These are phyloP conservation scores for Ensete ventricosum DNA, from an alignment of 176 grass and related monocot species.

Conservation along the genomic window DNA sequence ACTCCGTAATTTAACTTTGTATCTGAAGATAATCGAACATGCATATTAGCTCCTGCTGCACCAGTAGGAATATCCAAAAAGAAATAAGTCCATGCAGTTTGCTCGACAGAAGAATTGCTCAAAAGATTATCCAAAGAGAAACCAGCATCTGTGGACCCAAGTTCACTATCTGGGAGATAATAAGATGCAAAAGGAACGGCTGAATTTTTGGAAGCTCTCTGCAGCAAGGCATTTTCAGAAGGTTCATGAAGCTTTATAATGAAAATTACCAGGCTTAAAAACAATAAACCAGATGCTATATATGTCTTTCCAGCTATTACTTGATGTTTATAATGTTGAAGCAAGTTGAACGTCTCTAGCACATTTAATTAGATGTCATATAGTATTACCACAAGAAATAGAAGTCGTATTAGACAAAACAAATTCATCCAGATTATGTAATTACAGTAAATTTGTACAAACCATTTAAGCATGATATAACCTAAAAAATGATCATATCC, in stretches of 20 bases:
- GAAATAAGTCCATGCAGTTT: slow-evolving; percentile 82
- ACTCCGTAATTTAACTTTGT: slow-evolving; percentile 66
- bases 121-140: slow-evolving; percentile 69
- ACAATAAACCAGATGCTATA: background rate
- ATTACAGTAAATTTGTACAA: background rate
- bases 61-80: slow-evolving; percentile 74
- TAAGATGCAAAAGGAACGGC: slow-evolving; percentile 61
- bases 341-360: background rate
- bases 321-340: background rate
- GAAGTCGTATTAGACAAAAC: background rate
- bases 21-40: slow-evolving; percentile 59
- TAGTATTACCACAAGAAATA: background rate
- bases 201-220: slow-evolving; percentile 75
- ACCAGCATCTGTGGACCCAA: slow-evolving; percentile 28
- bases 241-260: background rate
- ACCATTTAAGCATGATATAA: background rate
- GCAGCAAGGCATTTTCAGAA: slow-evolving; percentile 12
- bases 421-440: background rate
- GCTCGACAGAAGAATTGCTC: slow-evolving; percentile 51
- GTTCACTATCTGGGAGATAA: slow-evolving; percentile 62
- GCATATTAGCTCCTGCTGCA: slow-evolving; percentile 68
- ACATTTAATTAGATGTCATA: background rate
- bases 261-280: background rate
- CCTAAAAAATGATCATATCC: background rate
- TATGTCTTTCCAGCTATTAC: background rate